Evolutionary conservation across 2,329 filamentous ascomycete genomes (phyloP), one percentile per base, ranked within the genome.

Genomic region (Torrubiellomyces zombiae): DNA sequence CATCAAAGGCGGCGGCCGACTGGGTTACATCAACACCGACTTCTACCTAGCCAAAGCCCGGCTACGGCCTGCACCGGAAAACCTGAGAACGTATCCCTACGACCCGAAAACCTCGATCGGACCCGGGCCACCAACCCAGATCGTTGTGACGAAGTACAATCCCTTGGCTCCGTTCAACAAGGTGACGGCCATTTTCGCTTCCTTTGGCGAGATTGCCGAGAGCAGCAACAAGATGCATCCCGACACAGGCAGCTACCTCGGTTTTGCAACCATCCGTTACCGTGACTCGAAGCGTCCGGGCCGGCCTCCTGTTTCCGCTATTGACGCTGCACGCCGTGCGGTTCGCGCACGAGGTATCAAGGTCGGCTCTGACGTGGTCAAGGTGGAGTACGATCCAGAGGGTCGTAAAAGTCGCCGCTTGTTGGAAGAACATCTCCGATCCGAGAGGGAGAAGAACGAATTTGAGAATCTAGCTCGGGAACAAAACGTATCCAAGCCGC

Each of bases 61-160:
- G 39, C 56, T 74, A 44, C 76, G 67, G 43, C 68, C 65, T 38
- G 67, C 76, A 15, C 78, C 78, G 1, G 92, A 93, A 51, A 74
- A 76, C 32, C 56, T 93, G 25, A 79, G 72, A 45, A 75, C 78
- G 13, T 94, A 91, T 50, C 53, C 68, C 14, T 89, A 82, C 50
- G 85, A 95, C 45, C 56, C 73, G 5, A 72, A 71, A 39, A 82
- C 81, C 4, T 92, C 86, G 3, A 71, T 91, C 38, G 86, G 85
- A 1, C 81, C 83, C 14, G 82, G 82, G 0, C 86, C 86, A 9
- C 81, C 89, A 2, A 82, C 78, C 3, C 82, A 93, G 46, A 72
- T 98, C 24, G 75, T 95, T 4, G 82, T 94, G 12, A 85, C 75
- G n/a, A 82, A 83, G n/a, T 94, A 94, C 47, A 89, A 95, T 49